These are phyloP conservation scores for Tolypocladium pustulatum DNA, from an alignment of 2,329 filamentous ascomycete genomes.

Conservation along the genomic window DNA sequence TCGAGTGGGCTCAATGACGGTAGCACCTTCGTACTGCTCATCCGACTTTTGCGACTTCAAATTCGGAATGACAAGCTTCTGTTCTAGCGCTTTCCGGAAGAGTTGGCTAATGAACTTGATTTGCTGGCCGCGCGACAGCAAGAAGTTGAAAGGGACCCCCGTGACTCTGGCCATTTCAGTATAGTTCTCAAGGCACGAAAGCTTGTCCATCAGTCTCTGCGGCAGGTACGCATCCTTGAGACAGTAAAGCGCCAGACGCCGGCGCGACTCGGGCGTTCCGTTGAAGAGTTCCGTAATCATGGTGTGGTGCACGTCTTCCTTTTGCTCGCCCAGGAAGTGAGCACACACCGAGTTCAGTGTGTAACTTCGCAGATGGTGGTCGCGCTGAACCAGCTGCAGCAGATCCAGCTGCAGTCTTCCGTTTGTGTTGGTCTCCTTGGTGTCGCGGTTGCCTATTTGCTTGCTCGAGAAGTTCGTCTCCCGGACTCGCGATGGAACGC, in stretches of 20 bases:
- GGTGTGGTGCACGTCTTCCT: constrained; percentile 96
- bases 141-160: constrained; percentile 91
- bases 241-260: constrained; percentile 89
- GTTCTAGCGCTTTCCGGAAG: constrained; percentile 87
- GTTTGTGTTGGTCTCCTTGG: constrained; percentile 88
- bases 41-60: constrained; percentile 58
- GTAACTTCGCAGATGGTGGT: constrained; percentile 92
- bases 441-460: constrained; percentile 94
- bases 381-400: constrained; percentile 87
- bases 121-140: constrained; percentile 87
- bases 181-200: constrained; percentile 97
- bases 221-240: constrained; percentile 95
- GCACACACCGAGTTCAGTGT: constrained; percentile 94
- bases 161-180: constrained; percentile 99
- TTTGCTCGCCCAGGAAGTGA: constrained; percentile 92
- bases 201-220: constrained; percentile 88
- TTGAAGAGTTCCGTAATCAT: constrained; percentile 99
- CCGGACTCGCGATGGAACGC: constrained; percentile 58
- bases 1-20: constrained; percentile 89
- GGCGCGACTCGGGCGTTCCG: constrained; percentile 82
- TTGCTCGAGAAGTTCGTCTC: constrained; percentile 91
- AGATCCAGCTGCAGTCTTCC: constrained; percentile 88
- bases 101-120: constrained; percentile 96
- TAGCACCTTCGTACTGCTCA: constrained; percentile 95
- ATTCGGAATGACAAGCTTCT: constrained; percentile 91